phyloP scores from a whole-genome alignment of 2,329 filamentous ascomycete species.

The Capronia epimyces region DNA sequence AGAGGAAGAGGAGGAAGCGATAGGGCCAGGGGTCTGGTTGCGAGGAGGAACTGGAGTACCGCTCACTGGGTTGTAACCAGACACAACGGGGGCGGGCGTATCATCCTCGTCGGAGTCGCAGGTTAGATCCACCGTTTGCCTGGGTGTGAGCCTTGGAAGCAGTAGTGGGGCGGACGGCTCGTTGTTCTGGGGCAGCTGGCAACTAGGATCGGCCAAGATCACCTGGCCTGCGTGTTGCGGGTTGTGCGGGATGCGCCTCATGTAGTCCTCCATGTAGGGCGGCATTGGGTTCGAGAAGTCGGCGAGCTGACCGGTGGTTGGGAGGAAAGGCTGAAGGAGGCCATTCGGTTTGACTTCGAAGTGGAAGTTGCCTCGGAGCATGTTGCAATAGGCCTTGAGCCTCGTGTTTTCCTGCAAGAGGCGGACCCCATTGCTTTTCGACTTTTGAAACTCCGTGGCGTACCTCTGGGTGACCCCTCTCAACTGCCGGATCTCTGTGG shows the following conservation, averaged over 20 bases:
- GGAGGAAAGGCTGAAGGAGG: constrained; percentile 7
- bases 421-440: too few species aligned
- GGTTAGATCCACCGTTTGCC: neutral
- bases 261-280: neutral
- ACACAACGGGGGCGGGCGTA: neutral
- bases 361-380: constrained; percentile 3
- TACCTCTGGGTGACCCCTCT: too few species aligned
- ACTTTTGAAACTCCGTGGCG: too few species aligned
- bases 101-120: constrained; percentile 1
- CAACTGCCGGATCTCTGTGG: too few species aligned
- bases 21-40: neutral
- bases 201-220: neutral
- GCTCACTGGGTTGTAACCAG: neutral
- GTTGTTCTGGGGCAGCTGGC: neutral
- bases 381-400: constrained; percentile 3
- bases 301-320: neutral
- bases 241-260: neutral
- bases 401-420: neutral
- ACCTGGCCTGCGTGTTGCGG: neutral
- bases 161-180: neutral
- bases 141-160: neutral
- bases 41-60: too few species aligned
- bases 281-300: neutral
- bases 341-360: constrained; percentile 6
- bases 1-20: neutral